These are phyloP conservation scores for Tolypocladium amazonense DNA, from an alignment of 2,329 filamentous ascomycete species.

Conservation along the genomic window DNA sequence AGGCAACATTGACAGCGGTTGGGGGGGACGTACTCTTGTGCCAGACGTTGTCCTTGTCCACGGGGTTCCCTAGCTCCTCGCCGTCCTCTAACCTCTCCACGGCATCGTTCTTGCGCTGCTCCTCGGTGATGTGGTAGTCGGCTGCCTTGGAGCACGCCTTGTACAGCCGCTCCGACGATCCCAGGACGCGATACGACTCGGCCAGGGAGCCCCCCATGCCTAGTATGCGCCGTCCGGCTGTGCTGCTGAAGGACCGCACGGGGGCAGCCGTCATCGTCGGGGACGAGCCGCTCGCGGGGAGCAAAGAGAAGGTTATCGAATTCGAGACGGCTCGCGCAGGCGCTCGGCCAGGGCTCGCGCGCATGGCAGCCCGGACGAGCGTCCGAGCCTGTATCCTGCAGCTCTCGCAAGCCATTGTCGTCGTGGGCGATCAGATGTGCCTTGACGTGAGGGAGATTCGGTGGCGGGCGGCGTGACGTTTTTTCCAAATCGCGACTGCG, in stretches of 20 bases:
- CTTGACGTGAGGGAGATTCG: background rate
- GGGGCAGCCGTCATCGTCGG: constrained; percentile 4
- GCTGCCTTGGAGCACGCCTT: constrained; percentile 63
- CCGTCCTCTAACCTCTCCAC: constrained; percentile 65
- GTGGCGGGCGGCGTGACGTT: background rate
- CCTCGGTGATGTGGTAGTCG: constrained; percentile 64
- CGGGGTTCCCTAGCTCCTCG: constrained; percentile 60
- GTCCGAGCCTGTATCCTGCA: constrained; percentile 34
- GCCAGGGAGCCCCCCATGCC: constrained; percentile 21
- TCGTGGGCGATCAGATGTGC: background rate
- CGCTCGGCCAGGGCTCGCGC: constrained; percentile 15
- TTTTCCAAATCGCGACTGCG: background rate
- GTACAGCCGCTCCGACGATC: constrained; percentile 68
- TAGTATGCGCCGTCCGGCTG: constrained; percentile 20
- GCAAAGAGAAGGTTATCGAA: background rate
- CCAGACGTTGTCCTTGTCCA: constrained; percentile 42
- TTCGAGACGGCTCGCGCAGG: constrained; percentile 9
- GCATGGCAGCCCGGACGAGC: constrained; percentile 23
- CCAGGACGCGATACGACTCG: constrained; percentile 63
- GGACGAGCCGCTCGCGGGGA: background rate
- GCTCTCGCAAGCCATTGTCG: constrained; percentile 36
- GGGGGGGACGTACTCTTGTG: constrained; percentile 52
- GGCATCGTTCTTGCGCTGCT: constrained; percentile 51
- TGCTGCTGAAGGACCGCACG: constrained; percentile 25
- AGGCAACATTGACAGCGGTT: background rate